phyloP scores from a whole-genome alignment of 805 yeast genomes.

The Cyberlindnera mississippiensis region DNA sequence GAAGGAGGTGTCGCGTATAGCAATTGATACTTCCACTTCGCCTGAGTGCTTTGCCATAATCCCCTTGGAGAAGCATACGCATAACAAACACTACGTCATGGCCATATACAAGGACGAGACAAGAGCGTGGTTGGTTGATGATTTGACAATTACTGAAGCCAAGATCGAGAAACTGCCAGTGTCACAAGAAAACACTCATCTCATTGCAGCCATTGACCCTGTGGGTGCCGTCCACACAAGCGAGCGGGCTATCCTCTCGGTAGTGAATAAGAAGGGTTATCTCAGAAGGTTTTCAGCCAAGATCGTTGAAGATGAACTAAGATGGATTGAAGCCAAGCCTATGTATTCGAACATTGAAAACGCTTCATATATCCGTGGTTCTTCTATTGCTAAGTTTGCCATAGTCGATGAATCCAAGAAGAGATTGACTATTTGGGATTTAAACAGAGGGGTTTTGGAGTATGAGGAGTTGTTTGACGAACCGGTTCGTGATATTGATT shows the following conservation, averaged over 20 bases:
- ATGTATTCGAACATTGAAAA: slow-evolving; percentile 53
- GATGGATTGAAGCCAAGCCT: slow-evolving; percentile 50
- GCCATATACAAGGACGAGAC: slow-evolving; percentile 43
- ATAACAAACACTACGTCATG: slow-evolving; percentile 42
- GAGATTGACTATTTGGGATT: slow-evolving; percentile 75
- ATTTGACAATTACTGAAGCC: slow-evolving; percentile 28
- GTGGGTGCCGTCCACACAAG: slow-evolving; percentile 39
- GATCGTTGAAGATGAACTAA: slow-evolving; percentile 30
- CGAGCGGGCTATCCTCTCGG: slow-evolving; percentile 46
- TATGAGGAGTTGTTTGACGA: slow-evolving; percentile 42
- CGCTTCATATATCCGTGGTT: slow-evolving; percentile 60
- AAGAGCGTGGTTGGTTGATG: slow-evolving; percentile 38
- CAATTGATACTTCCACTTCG: slow-evolving; percentile 10
- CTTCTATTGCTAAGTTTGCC: slow-evolving; percentile 74
- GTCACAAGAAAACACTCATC: slow-evolving; percentile 34
- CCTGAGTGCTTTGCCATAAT: slow-evolving; percentile 33
- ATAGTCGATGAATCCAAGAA: slow-evolving; percentile 54
- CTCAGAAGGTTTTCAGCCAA: slow-evolving; percentile 45
- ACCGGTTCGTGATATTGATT: slow-evolving; percentile 68
- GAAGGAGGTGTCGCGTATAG: slow-evolving; percentile 18
- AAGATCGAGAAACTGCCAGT: slow-evolving; percentile 38
- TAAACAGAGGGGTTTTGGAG: slow-evolving; percentile 62
- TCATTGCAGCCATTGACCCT: slow-evolving; percentile 63
- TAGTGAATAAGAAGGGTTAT: slow-evolving; percentile 50
- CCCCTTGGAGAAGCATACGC: slow-evolving; percentile 31